phyloP scores from a whole-genome alignment of 2,329 filamentous ascomycete species.

The Rhinocladiella similis region DNA sequence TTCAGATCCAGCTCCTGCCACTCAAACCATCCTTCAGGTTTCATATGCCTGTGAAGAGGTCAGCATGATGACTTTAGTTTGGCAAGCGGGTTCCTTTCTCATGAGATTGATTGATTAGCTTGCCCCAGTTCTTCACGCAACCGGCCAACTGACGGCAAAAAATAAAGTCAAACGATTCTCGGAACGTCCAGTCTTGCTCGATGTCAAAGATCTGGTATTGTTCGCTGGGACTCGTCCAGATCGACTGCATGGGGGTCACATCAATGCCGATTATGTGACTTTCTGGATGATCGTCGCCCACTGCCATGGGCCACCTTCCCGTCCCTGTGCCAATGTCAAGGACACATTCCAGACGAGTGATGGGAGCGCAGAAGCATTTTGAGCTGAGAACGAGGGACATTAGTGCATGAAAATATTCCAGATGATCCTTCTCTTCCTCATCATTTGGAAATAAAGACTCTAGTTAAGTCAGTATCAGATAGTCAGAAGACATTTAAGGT shows the following conservation, averaged over 20 bases:
- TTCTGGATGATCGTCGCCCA: constrained; percentile 35
- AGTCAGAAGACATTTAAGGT: no score
- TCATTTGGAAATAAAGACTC: no score
- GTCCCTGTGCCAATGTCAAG: constrained; percentile 17
- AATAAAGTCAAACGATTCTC: constrained; percentile 59
- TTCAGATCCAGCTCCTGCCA: constrained; percentile 37
- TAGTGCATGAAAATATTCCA: no score
- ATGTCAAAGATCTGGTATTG: constrained; percentile 59
- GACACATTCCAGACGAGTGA: constrained; percentile 7
- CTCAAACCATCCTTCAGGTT: constrained; percentile 47
- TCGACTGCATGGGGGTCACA: constrained; percentile 30
- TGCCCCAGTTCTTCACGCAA: constrained; percentile 58
- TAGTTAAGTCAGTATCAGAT: no score
- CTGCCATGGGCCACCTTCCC: constrained; percentile 17
- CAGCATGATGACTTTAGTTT: no score
- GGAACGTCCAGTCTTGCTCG: constrained; percentile 58
- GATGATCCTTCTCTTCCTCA: no score
- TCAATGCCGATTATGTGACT: constrained; percentile 26
- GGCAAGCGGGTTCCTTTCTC: no score
- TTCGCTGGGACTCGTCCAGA: constrained; percentile 55
- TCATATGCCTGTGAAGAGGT: no score
- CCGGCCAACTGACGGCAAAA: constrained; percentile 58
- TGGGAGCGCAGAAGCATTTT: constrained; percentile 17
- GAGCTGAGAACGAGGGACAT: constrained; percentile 6
- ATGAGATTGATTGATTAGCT: no score